Conservation (phyloP, 345 rosid species). For the Anastatica hierochuntica region DNA sequence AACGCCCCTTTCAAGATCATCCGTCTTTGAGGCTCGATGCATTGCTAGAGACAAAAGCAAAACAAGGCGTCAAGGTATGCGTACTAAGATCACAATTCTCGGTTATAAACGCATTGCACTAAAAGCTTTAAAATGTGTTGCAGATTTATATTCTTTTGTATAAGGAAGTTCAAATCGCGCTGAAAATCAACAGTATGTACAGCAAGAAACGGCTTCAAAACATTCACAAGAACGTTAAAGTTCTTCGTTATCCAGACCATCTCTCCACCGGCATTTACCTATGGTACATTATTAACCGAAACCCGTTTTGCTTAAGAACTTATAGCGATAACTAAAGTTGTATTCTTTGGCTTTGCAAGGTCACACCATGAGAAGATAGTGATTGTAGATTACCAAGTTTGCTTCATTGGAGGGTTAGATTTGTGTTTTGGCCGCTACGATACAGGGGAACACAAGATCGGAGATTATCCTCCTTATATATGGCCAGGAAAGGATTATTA, state of each 20-base stretch:
- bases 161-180: conserved; percentile 83
- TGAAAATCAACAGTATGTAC: conserved; percentile 78
- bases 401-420: conserved; percentile 91
- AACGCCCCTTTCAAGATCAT: conserved; percentile 69
- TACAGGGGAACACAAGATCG: conserved; percentile 60
- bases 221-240: conserved; percentile 78
- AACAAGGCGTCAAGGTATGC: conserved; percentile 76
- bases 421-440: conserved; percentile 90
- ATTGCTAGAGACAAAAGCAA: conserved; percentile 75
- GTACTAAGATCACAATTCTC: background rate
- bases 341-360: conserved; percentile 33
- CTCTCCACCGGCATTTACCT: conserved; percentile 64
- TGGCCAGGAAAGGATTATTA: conserved; percentile 99
- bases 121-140: background rate
- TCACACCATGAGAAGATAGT: conserved; percentile 96
- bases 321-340: background rate
- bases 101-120: background rate
- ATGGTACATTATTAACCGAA: conserved; percentile 39
- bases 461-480: conserved; percentile 52
- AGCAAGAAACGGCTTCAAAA: conserved; percentile 66
- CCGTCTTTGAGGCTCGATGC: conserved; percentile 61
- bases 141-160: conserved; percentile 89
- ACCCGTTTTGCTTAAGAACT: background rate
- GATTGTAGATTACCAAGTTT: conserved; percentile 64
- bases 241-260: conserved; percentile 88